Base-by-base conservation (phyloP, 371 early-diverging fungal species). In the Mucor plumbeus region DNA sequence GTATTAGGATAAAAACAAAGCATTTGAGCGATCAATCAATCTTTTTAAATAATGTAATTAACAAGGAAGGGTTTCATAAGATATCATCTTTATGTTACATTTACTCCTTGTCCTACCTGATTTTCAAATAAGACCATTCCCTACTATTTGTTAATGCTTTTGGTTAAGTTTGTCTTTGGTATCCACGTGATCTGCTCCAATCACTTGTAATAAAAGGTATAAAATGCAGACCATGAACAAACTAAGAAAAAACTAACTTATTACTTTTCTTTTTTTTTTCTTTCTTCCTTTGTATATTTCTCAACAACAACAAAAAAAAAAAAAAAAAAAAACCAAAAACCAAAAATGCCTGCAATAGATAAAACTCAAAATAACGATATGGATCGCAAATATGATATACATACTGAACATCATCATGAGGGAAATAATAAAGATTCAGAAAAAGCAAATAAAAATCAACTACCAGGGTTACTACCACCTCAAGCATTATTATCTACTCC, bases 381-480 rank as follows among this genome's bases (percentile, higher is more conserved):
- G 44, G 44, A 44, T 17, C 44, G 44, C 17, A 44, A 44, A 44
- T 44, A 44, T 17, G 44, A 44, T 17, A 44, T 44, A 15, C 44
- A 44, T 17, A 44, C 44, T 17, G 17, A 44, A 6, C 44, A 44
- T 7, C 17, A 17, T 17, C 44, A 44, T 17, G 44, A 17, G 17
- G 44, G 17, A 44, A 7, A n/a, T 44, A 17, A 17, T 5, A n/a
- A 44, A 44, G 44, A 44, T 15, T 44, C 44, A 44, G 44, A 44
- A 7, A 44, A n/a, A 44, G 17, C 15, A n/a, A 17, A 17, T 17
- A 44, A n/a, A 44, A 44, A 44, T 0, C 44, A 44, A 44, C 44
- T 44, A 21, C 56, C 63, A 26, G 50, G 64, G 4, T 60, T 67
- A 53, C 61, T 72, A 53, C 68, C 72, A 26, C 67, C 72, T 41